Conservation (phyloP, 805 yeast genomes). For the Candida vaughaniae region DNA sequence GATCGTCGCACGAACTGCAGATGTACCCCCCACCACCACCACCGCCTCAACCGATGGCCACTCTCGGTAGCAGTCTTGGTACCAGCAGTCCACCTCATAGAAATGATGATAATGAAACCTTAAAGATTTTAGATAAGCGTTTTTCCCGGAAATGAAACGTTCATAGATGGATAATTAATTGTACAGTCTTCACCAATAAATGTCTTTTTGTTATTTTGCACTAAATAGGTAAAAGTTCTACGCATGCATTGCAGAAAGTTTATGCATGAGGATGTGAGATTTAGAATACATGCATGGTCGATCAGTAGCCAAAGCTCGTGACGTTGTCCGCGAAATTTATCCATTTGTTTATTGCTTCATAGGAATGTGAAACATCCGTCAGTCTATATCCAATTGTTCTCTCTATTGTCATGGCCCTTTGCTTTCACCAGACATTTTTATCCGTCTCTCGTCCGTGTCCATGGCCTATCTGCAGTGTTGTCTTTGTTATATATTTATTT, state of each 20-base stretch:
- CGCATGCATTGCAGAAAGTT: neutral
- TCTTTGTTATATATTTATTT: too few relatives aligned
- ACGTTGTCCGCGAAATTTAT: too few relatives aligned
- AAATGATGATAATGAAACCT: conserved; percentile 15
- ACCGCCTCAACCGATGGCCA: neutral
- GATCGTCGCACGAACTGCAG: neutral
- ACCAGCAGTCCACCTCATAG: conserved; percentile 8
- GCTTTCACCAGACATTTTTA: too few relatives aligned
- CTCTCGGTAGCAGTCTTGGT: neutral
- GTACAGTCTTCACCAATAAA: neutral
- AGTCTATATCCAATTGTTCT: too few relatives aligned
- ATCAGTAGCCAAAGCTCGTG: too few relatives aligned
- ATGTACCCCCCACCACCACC: conserved; percentile 2
- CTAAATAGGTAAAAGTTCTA: neutral
- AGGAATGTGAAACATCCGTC: too few relatives aligned
- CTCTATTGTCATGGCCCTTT: too few relatives aligned
- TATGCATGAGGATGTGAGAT: neutral
- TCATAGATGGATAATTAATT: neutral
- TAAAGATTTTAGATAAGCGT: conserved; percentile 20
- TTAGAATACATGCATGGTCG: neutral
- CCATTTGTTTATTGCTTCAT: too few relatives aligned
- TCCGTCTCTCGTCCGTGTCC: too few relatives aligned
- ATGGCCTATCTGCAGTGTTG: too few relatives aligned
- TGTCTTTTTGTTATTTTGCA: neutral
- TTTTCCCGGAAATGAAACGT: conserved; percentile 9